These are phyloP conservation scores for Climacium dendroides DNA, from an alignment of 225 moss, liverwort and hornwort species.

Conservation along the genomic window DNA sequence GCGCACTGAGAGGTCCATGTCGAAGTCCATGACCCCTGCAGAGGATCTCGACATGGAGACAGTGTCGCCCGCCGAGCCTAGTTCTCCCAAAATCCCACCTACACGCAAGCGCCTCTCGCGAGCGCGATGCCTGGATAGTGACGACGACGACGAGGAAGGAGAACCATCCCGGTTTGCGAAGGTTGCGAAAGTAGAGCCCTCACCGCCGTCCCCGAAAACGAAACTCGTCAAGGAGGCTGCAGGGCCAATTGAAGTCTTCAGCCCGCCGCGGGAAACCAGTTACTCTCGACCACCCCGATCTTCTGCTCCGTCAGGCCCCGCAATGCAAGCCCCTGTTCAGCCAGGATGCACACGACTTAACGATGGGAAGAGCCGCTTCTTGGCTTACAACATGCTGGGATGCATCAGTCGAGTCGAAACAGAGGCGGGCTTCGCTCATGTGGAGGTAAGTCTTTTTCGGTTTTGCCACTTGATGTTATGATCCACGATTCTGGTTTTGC, in stretches of 20 bases:
- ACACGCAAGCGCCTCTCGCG: slow-evolving; percentile 18
- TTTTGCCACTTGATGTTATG: neutral
- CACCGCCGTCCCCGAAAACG: slow-evolving; percentile 3
- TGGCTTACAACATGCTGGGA: slow-evolving; percentile 82
- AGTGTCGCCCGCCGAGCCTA: neutral
- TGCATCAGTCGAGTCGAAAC: slow-evolving; percentile 63
- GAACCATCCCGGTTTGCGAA: neutral
- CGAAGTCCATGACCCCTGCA: neutral
- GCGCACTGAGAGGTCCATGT: neutral
- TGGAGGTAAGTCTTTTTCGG: slow-evolving; percentile 35
- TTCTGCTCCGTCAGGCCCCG: slow-evolving; percentile 2
- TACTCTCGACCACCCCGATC: neutral
- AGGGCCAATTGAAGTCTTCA: neutral
- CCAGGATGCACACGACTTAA: slow-evolving; percentile 55
- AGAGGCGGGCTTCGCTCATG: slow-evolving; percentile 58
- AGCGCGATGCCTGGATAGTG: slow-evolving; percentile 27
- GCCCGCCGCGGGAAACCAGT: neutral
- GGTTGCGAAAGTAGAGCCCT: neutral
- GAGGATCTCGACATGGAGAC: neutral
- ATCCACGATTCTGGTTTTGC: neutral
- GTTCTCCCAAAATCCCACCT: slow-evolving; percentile 10
- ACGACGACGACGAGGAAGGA: slow-evolving; percentile 4
- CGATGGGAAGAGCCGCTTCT: slow-evolving; percentile 49
- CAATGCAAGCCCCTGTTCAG: slow-evolving; percentile 61
- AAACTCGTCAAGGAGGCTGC: neutral